Evolutionary conservation across 1,284 basidiomycete species (phyloP), one percentile per base, ranked within the genome.

Genomic region (Pseudozyma pruni): DNA sequence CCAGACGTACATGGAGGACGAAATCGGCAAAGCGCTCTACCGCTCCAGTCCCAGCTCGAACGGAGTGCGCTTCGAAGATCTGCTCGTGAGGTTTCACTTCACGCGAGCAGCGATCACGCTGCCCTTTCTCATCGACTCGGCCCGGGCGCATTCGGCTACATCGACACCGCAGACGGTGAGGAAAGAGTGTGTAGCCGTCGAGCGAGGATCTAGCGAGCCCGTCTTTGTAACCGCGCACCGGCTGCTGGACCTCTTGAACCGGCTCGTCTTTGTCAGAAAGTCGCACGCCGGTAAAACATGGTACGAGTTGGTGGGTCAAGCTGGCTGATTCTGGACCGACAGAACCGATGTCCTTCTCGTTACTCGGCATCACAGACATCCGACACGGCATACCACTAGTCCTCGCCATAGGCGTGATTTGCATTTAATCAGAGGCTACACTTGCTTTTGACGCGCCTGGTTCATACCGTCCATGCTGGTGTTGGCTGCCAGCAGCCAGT

Each of bases 1-100:
- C 16, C 68, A 66, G 40, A 66, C 68, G 0, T 61, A 53, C 25
- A 55, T 66, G 43, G 68, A 72, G 27, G 62, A 72, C 32, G 60
- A 70, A 35, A 63, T 70, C 17, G 51, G 56, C 23, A 63, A 59
- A 44, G 45, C 25, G 19, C 48, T 70, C 19, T 8, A 10, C 8
- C 27, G 33, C 20, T 27, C 38, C 2, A 14, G 17, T 8, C 16
- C 6, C 5, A 40, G 16, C 5, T 39, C 50, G 10, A 66, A 59
- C 17, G 55, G 42, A 3, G 56, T 63, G 1, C 42, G 27, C 1
- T 70, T 70, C 17, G 34, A 47, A 10, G 51, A 70, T 17, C 27
- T 70, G 19, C 52, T 70, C 23, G 67, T 70, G 2, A 33, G 47
- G 3, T 70, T 70, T 22, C 44, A 40, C 0, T 70, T 63, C 49